Base-by-base conservation (phyloP, 495 filamentous ascomycete genomes). In the Aspergillus heteromorphus region DNA sequence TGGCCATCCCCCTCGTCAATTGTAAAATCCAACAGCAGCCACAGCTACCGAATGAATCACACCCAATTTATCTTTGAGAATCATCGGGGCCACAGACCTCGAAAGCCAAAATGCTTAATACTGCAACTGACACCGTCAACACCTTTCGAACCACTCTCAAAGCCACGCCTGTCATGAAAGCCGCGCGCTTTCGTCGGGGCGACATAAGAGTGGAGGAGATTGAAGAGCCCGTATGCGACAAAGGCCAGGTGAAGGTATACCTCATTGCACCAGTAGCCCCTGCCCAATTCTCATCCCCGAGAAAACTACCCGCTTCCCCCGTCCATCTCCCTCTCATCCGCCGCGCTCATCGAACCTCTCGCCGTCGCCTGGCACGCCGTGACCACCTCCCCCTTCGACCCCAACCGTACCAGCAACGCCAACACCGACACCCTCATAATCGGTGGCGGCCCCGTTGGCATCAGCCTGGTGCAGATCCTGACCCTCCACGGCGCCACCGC, bases 341-440 rank as follows among this genome's bases (percentile, higher is more conserved):
- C 62, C 70, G 81, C 83, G 2, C 66, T 84, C 16, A 67, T 86
- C 41, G 84, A 87, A 53, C 84, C 84, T 0, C 68, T 87, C 0
- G 68, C 81, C 9, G 84, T 87, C 4, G 84, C 75, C 49, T 87
- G 83, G 83, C 83, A 87, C 63, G 82, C 82, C n/a, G 77, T 87
- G 38, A 78, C 76, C 16, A 63, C 73, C 40, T 77, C 74, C 14
- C 72, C 76, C 0, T 72, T 83, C 58, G 75, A 83, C 50, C 53
- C 63, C 14, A 69, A 70, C n/a, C 71, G 81, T 48, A 69, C n/a
- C n/a, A n/a, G n/a, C n/a, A n/a, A n/a, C n/a, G n/a, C n/a, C n/a
- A n/a, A n/a, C n/a, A n/a, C n/a, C n/a, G n/a, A 70, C 2, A 75
- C 75, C 3, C 61, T 87, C 16, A 68, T 88, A 20, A 60, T 85